These are phyloP conservation scores for Rhizopogon rudus DNA, from an alignment of 768 basidiomycete species.

Conservation along the genomic window DNA sequence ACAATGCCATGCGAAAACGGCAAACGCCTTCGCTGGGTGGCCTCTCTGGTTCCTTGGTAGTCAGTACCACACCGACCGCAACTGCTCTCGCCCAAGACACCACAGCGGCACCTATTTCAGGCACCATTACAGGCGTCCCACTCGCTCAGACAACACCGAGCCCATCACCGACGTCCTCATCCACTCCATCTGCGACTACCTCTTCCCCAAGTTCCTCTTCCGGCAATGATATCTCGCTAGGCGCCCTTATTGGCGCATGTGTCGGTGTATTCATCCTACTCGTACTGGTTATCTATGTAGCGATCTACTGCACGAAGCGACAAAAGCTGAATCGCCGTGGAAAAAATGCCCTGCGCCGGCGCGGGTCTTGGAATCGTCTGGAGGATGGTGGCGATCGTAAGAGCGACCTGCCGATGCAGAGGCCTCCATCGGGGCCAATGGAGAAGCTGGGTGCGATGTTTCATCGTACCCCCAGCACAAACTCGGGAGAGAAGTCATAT, in stretches of 20 bases:
- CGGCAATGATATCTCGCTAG: slow-evolving; percentile 22
- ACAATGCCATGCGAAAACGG: slow-evolving; percentile 11
- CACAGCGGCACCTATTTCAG: neutral
- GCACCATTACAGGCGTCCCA: slow-evolving; percentile 7
- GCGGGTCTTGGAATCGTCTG: slow-evolving; percentile 55
- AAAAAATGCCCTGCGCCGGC: neutral
- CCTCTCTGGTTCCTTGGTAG: slow-evolving; percentile 20
- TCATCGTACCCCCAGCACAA: slow-evolving; percentile 50
- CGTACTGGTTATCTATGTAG: slow-evolving; percentile 42
- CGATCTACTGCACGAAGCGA: slow-evolving; percentile 50
- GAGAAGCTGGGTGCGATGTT: slow-evolving; percentile 61
- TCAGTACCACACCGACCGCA: slow-evolving; percentile 19
- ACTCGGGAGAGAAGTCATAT: slow-evolving; percentile 42
- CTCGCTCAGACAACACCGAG: slow-evolving; percentile 5
- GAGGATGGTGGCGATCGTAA: slow-evolving; percentile 44
- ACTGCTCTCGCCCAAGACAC: slow-evolving; percentile 20
- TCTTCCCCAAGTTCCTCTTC: slow-evolving; percentile 11
- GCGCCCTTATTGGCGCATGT: slow-evolving; percentile 60
- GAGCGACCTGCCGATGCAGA: slow-evolving; percentile 40
- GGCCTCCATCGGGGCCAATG: slow-evolving; percentile 39
- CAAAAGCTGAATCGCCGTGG: slow-evolving; percentile 12
- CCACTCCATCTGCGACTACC: slow-evolving; percentile 9
- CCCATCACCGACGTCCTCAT: neutral
- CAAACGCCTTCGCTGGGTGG: neutral
- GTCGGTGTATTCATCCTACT: slow-evolving; percentile 54